A percentile compares a stretch with the other conserved stretches of the same genome.
Evolutionary conservation across 192 early-diverging fungal species (phyloP).

Genomic region (Coemansia sp.): DNA sequence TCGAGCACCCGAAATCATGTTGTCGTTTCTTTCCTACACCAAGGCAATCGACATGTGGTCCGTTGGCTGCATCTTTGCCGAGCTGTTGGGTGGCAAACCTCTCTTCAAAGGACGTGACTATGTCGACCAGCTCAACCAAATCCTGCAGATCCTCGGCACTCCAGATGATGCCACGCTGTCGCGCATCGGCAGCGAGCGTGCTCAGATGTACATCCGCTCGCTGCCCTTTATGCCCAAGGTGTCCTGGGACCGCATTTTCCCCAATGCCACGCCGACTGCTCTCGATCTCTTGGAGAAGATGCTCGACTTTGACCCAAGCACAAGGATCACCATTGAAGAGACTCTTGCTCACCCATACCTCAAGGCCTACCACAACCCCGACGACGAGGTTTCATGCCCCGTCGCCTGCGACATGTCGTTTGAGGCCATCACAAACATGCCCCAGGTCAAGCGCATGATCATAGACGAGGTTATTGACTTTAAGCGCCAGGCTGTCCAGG

Average conservation of each 20-base stretch:
- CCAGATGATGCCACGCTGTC: constrained; percentile 87
- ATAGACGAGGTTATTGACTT: constrained; percentile 78
- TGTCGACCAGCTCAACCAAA: constrained; percentile 99
- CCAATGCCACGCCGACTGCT: constrained; percentile 73
- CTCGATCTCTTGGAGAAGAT: constrained; percentile 86
- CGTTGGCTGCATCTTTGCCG: constrained; percentile 98
- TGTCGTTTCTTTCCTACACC: constrained; percentile 96
- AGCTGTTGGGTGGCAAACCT: constrained; percentile 88
- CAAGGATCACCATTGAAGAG: constrained; percentile 90
- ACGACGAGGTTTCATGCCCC: constrained; percentile 66
- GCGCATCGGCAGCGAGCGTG: constrained; percentile 89
- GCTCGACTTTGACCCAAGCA: constrained; percentile 89
- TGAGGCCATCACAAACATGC: constrained; percentile 42
- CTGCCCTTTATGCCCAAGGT: constrained; percentile 87
- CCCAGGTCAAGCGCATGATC: constrained; percentile 64
- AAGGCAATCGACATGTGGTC: constrained; percentile 99
- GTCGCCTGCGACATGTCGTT: constrained; percentile 50
- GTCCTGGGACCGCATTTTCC: constrained; percentile 84
- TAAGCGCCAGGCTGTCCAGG: constrained; percentile 60
- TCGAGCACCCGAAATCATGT: constrained; percentile 97
- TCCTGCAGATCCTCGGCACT: constrained; percentile 90
- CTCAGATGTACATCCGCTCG: constrained; percentile 92
- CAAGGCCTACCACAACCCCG: constrained; percentile 86
- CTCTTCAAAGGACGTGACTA: constrained; percentile 96
- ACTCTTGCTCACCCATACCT: constrained; percentile 92